phyloP scores from a whole-genome alignment of 352 stramenopile species.

The Albugo candida region DNA sequence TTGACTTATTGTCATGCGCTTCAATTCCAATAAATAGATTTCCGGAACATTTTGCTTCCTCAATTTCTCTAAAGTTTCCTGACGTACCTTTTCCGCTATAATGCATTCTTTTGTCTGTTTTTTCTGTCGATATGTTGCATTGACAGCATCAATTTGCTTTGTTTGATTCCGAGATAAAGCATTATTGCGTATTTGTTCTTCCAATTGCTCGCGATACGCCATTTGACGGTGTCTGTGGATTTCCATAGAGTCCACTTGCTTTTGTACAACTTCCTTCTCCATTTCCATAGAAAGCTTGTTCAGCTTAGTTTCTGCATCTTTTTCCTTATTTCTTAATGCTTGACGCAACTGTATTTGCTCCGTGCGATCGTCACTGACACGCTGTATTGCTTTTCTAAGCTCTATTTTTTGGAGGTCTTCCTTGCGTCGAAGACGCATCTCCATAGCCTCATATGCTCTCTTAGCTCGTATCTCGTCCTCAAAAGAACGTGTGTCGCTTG shows the following conservation, averaged over 20 bases:
- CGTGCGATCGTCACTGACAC: too few relatives aligned
- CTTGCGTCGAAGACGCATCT: conserved; percentile 30
- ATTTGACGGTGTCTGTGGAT: neutral
- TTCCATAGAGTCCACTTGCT: conserved; percentile 16
- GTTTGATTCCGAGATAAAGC: conserved; percentile 1
- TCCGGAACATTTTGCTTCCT: conserved; percentile 45
- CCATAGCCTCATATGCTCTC: conserved; percentile 40
- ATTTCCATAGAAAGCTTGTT: conserved; percentile 18
- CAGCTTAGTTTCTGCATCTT: conserved; percentile 23
- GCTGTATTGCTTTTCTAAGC: conserved; percentile 29
- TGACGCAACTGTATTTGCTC: conserved; percentile 29
- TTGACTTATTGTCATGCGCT: conserved; percentile 16
- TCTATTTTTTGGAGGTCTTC: conserved; percentile 22
- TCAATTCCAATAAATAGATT: conserved; percentile 45
- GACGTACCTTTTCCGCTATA: conserved; percentile 50
- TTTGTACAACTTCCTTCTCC: conserved; percentile 21
- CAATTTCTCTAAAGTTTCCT: conserved; percentile 32
- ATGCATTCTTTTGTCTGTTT: conserved; percentile 52
- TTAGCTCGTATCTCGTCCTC: conserved; percentile 58
- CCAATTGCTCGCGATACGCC: conserved; percentile 15
- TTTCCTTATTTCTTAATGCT: conserved; percentile 19
- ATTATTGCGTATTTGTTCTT: neutral
- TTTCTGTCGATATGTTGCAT: conserved; percentile 45
- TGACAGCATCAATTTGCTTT: conserved; percentile 1
- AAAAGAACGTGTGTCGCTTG: conserved; percentile 46